Conservation (phyloP, 305 asterid species). For the Fraxinus albicans region DNA sequence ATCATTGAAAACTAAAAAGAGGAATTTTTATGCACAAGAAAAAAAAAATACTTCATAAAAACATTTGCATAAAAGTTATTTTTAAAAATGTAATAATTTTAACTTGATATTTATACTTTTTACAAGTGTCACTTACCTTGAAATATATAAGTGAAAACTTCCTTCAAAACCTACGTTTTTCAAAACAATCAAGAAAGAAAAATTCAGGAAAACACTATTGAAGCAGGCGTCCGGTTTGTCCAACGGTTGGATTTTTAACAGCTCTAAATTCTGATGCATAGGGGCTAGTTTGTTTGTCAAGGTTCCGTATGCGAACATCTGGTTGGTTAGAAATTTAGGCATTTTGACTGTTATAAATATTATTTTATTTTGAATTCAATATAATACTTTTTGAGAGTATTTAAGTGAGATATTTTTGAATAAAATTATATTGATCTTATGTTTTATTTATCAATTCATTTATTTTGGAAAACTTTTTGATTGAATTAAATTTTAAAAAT, state of each 20-base stretch:
- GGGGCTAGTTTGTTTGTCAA: neutral
- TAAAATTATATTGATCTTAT: neutral
- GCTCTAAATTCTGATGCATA: too few relatives aligned
- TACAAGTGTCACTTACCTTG: neutral
- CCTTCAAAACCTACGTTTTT: neutral
- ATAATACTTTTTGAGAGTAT: neutral
- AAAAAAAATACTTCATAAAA: too few relatives aligned
- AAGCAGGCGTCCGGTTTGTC: neutral
- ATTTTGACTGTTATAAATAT: neutral
- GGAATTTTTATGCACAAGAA: too few relatives aligned
- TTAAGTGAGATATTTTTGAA: neutral
- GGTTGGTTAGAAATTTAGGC: neutral
- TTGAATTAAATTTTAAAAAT: neutral
- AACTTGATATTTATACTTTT: too few relatives aligned
- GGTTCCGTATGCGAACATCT: neutral
- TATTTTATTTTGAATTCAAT: neutral
- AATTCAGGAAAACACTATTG: neutral
- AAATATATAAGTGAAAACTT: neutral
- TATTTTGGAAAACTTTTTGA: too few relatives aligned
- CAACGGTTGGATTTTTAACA: neutral
- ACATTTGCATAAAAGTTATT: too few relatives aligned
- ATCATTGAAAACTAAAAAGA: too few relatives aligned
- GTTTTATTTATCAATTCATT: neutral
- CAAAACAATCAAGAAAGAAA: neutral
- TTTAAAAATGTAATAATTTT: too few relatives aligned